Evolutionary conservation across 2,329 filamentous ascomycete species (phyloP), one percentile per base, ranked within the genome.

Genomic region (Cryphonectria nitschkei): DNA sequence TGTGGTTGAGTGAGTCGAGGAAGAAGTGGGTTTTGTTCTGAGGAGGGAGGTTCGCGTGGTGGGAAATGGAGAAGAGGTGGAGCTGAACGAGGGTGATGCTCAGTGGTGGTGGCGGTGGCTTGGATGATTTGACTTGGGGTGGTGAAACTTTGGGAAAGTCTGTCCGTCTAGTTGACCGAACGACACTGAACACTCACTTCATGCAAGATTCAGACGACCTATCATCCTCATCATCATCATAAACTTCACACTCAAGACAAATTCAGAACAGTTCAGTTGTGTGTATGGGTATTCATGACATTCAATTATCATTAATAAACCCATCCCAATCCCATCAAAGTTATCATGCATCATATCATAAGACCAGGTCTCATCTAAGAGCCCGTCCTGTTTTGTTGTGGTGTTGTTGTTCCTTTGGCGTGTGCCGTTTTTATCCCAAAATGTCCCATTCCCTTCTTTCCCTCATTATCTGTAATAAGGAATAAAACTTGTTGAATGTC

Each of bases 201-300:
- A 39, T 39, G 41, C 41, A 16, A 50, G 19, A 7, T 9, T n/a
- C 7, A 50, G 26, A 26, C 26, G 26, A 16, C 8, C 2, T 2
- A n/a, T 9, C 46, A n/a, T n/a, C 19, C n/a, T 22, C 19, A 8
- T 8, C 4, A 26, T 52, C 26, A 2, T 34, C 54, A 58, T 14
- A 16, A 19, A 7, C 4, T 32, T 58, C 29, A 34, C 29, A 19
- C 8, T 58, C 26, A 50, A 19, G 4, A 19, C 54, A 32, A 34
- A 14, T 19, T n/a, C 7, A 14, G 29, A 58, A 58, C 54, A 58
- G 2, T 16, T 34, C 5, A 26, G 9, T 39, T 58, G 50, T 58
- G 26, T 32, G 29, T 58, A 32, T 56, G 52, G 52, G 75, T 77
- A 76, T 56, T 76, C 37, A 64, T 43, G 41, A 64, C 39, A 64